phyloP scores from a whole-genome alignment of 2,329 filamentous ascomycete species.

The Paraphoma sp. region DNA sequence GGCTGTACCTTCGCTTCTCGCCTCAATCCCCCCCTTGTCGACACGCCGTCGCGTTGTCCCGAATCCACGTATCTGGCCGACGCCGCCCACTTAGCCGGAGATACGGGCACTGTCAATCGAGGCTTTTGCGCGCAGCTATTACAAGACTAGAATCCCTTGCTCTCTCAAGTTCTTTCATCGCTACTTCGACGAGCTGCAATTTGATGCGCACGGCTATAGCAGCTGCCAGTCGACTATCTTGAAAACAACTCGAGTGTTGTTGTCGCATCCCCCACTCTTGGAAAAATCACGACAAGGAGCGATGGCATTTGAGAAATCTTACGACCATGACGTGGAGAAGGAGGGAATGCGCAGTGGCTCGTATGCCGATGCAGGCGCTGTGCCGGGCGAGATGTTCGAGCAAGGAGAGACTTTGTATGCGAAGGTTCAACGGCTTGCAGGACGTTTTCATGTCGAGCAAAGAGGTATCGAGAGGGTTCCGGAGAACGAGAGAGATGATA shows the following conservation, averaged over 20 bases:
- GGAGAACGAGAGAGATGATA: conserved; percentile 71
- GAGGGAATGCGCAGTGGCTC: conserved; percentile 15
- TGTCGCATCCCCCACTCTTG: not conserved
- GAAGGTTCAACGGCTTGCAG: conserved; percentile 67
- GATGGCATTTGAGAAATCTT: conserved; percentile 4
- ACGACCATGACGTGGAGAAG: conserved; percentile 33
- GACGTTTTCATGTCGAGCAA: conserved; percentile 72
- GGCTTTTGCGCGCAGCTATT: not conserved
- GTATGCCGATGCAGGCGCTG: conserved; percentile 53
- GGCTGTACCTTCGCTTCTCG: not conserved
- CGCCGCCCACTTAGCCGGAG: not conserved
- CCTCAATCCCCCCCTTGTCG: not conserved
- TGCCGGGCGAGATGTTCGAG: conserved; percentile 65
- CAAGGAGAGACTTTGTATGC: conserved; percentile 64
- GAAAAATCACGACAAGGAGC: not conserved
- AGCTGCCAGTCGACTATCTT: no score
- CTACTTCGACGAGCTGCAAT: not conserved
- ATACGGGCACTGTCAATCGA: not conserved
- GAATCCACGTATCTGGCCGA: not conserved
- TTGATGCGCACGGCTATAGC: no score
- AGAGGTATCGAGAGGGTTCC: conserved; percentile 78
- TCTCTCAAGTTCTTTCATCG: not conserved
- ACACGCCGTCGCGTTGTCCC: not conserved
- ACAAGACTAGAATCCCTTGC: not conserved
- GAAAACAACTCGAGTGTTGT: no score